Evolutionary conservation across 441 rosid genomes (phyloP).

Genomic region (Erodium texanum): DNA sequence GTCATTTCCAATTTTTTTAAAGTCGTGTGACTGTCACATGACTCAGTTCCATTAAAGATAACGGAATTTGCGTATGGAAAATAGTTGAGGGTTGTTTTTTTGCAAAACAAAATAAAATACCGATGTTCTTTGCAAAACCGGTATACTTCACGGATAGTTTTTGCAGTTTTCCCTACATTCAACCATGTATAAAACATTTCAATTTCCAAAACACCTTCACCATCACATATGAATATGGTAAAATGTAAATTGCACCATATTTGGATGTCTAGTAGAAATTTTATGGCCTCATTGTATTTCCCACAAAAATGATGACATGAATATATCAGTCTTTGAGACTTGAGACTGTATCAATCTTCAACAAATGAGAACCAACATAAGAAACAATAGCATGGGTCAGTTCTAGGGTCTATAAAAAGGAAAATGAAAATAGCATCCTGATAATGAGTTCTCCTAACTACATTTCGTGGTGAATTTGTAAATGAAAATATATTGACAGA

Average conservation of each 20-base stretch:
- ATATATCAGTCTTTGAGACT: neutral
- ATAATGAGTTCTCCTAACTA: neutral
- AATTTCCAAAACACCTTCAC: neutral
- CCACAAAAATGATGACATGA: neutral
- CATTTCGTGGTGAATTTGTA: neutral
- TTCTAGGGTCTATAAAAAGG: neutral
- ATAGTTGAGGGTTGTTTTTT: too few species aligned
- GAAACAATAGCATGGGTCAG: neutral
- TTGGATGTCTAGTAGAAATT: conserved; percentile 4
- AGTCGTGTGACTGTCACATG: too few species aligned
- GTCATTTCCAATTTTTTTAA: too few species aligned
- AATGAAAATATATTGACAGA: neutral
- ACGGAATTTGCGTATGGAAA: too few species aligned
- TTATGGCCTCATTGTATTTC: neutral
- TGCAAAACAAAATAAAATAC: too few species aligned
- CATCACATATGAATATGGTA: conserved; percentile 12
- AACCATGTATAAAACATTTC: neutral
- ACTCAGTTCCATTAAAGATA: too few species aligned
- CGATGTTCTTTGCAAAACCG: too few species aligned
- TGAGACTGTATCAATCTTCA: neutral
- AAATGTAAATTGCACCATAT: neutral
- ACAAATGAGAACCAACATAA: conserved; percentile 1
- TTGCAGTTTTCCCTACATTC: too few species aligned
- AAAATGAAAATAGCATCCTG: neutral
- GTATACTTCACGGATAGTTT: too few species aligned